These are phyloP conservation scores for Myxozyma sirexii DNA, from an alignment of 805 yeast genomes.

Conservation along the genomic window DNA sequence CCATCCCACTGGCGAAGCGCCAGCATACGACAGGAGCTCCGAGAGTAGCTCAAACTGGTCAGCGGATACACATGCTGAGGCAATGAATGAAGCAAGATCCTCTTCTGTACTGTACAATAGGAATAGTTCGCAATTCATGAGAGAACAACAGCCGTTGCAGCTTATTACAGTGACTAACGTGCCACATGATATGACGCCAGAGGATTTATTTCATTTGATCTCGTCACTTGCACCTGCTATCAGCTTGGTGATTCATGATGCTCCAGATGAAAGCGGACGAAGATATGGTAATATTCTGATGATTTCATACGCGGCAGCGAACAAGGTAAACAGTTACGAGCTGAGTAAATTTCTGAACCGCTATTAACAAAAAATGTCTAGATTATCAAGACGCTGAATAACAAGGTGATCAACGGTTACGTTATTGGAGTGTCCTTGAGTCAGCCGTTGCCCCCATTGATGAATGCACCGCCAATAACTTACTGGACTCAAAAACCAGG, in stretches of 20 bases:
- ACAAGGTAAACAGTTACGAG: not conserved
- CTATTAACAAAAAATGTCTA: not conserved
- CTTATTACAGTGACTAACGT: constrained; percentile 20
- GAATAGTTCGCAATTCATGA: not conserved
- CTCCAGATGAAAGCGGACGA: constrained; percentile 19
- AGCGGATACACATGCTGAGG: not conserved
- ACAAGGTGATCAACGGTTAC: constrained; percentile 7
- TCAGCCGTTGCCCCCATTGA: not conserved
- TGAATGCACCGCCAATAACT: not conserved
- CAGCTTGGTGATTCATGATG: constrained; percentile 22
- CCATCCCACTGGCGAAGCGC: not conserved
- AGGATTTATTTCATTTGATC: constrained; percentile 22
- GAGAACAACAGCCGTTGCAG: constrained; percentile 3
- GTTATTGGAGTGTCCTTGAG: not conserved
- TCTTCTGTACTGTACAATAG: not conserved
- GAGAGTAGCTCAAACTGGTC: not conserved
- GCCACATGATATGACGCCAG: constrained; percentile 22
- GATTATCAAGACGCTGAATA: not conserved
- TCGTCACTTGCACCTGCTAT: constrained; percentile 11
- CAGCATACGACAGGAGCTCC: too few species aligned
- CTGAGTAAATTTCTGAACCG: not conserved
- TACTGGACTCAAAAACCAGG: constrained; percentile 14
- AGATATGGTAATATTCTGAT: constrained; percentile 27
- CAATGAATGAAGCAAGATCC: not conserved
- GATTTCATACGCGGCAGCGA: constrained; percentile 14